phyloP scores from a whole-genome alignment of 352 stramenopile species.

The Globisporangium carolinianum region DNA sequence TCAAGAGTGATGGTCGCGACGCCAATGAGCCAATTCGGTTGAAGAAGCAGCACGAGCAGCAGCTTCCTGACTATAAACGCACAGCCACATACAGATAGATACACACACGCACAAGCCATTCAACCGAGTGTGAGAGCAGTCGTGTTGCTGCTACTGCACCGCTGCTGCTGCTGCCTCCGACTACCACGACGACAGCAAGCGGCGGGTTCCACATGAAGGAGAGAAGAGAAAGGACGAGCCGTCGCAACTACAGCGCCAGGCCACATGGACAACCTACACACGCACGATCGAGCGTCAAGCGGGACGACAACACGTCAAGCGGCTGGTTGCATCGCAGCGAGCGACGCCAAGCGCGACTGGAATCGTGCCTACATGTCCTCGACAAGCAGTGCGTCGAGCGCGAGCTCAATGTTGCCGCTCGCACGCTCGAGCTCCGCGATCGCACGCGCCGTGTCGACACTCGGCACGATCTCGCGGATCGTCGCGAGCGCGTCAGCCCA shows the following conservation, averaged over 20 bases:
- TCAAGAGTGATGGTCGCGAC: too few species aligned
- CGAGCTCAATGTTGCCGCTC: slow-evolving; percentile 71
- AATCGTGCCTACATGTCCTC: slow-evolving; percentile 40
- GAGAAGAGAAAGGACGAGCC: not conserved
- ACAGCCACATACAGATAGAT: not conserved
- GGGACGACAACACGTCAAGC: too few species aligned
- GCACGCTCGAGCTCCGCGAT: slow-evolving; percentile 69
- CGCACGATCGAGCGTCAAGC: too few species aligned
- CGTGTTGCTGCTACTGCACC: too few species aligned
- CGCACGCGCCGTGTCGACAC: slow-evolving; percentile 29
- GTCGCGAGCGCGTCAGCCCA: slow-evolving; percentile 58
- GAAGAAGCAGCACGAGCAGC: too few species aligned
- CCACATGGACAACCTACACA: not conserved
- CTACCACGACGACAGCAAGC: too few species aligned
- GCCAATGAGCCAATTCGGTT: too few species aligned
- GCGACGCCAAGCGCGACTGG: too few species aligned
- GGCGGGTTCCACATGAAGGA: not conserved
- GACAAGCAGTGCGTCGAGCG: slow-evolving; percentile 61
- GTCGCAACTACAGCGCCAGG: not conserved
- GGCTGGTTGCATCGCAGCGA: too few species aligned
- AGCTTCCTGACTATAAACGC: not conserved
- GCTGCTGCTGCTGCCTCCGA: too few species aligned
- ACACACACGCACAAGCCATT: not conserved
- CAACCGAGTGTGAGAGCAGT: not conserved
- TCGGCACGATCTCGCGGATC: slow-evolving; percentile 68